These are phyloP conservation scores for Rhizophora mangle DNA, from an alignment of 345 rosid genomes.

Conservation along the genomic window DNA sequence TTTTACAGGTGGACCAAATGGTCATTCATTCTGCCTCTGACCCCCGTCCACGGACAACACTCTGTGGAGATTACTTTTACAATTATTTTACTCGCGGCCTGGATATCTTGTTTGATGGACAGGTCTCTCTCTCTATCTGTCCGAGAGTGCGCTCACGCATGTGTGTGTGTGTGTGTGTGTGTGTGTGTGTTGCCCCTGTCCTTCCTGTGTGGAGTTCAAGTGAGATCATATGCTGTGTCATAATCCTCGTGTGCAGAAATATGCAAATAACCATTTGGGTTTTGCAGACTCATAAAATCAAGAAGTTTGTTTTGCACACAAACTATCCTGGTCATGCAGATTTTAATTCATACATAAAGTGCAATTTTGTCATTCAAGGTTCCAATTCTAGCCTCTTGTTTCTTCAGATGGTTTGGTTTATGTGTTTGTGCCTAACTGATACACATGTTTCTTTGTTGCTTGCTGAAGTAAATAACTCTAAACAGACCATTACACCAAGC, in stretches of 20 bases:
- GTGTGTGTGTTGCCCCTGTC: not conserved
- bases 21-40: slow-evolving; percentile 92
- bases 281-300: slow-evolving; percentile 82
- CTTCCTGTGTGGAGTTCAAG: too few species aligned
- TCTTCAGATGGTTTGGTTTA: slow-evolving; percentile 7
- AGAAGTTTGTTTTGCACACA: slow-evolving; percentile 92
- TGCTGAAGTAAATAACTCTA: slow-evolving; percentile 47
- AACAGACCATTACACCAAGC: slow-evolving; percentile 67
- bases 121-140: slow-evolving; percentile 40
- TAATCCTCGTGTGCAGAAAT: not conserved
- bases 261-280: slow-evolving; percentile 14
- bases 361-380: slow-evolving; percentile 79
- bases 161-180: too few species aligned
- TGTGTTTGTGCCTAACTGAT: not conserved
- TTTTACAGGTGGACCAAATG: slow-evolving; percentile 90
- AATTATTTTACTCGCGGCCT: slow-evolving; percentile 93
- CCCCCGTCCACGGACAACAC: slow-evolving; percentile 74
- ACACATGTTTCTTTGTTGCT: slow-evolving; percentile 14
- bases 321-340: slow-evolving; percentile 99
- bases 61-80: slow-evolving; percentile 94
- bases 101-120: slow-evolving; percentile 94
- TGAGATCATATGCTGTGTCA: too few species aligned
- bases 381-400: slow-evolving; percentile 26
- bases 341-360: slow-evolving; percentile 91
- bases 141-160: not conserved